These are phyloP conservation scores for Kentomonas sorsogonicus DNA, from an alignment of 208 protist genomes.

Conservation along the genomic window DNA sequence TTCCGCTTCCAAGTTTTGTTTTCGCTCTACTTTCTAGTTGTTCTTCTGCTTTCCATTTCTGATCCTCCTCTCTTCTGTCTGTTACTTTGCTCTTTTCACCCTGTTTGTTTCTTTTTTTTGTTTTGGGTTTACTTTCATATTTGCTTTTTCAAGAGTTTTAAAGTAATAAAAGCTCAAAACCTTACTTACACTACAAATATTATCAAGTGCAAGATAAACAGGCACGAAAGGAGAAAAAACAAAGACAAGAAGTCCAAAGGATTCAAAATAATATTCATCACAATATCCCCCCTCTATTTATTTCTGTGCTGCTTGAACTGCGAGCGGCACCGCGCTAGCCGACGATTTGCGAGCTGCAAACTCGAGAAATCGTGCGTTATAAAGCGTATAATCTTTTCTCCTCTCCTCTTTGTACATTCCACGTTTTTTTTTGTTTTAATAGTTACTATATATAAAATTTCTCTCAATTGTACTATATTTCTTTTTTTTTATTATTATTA, in stretches of 20 bases:
- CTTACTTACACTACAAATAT: too few species aligned
- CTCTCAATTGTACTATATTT: constrained; percentile 3
- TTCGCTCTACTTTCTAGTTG: neutral
- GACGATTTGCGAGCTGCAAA: too few species aligned
- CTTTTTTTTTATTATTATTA: constrained; percentile 8
- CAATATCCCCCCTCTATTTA: constrained; percentile 1
- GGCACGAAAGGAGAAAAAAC: neutral
- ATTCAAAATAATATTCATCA: neutral
- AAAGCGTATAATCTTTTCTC: constrained; percentile 3
- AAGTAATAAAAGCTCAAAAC: too few species aligned
- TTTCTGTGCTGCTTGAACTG: neutral
- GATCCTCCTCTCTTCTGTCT: neutral
- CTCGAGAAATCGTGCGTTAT: too few species aligned
- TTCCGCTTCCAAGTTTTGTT: constrained; percentile 5
- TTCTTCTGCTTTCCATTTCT: constrained; percentile 6
- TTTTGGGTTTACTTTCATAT: neutral
- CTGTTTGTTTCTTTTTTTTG: constrained; percentile 1
- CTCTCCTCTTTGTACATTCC: neutral
- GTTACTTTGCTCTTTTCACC: neutral
- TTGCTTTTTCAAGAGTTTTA: constrained; percentile 1
- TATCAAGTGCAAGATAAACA: neutral
- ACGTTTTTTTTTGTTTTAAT: constrained; percentile 8
- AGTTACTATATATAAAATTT: constrained; percentile 9
- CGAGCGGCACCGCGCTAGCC: too few species aligned
- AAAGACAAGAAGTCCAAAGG: neutral